Percentiles rank a stretch among this genome's conserved stretches.
These are phyloP conservation scores for Pseudoperonospora humuli DNA, from an alignment of 352 stramenopile species.

Conservation along the genomic window DNA sequence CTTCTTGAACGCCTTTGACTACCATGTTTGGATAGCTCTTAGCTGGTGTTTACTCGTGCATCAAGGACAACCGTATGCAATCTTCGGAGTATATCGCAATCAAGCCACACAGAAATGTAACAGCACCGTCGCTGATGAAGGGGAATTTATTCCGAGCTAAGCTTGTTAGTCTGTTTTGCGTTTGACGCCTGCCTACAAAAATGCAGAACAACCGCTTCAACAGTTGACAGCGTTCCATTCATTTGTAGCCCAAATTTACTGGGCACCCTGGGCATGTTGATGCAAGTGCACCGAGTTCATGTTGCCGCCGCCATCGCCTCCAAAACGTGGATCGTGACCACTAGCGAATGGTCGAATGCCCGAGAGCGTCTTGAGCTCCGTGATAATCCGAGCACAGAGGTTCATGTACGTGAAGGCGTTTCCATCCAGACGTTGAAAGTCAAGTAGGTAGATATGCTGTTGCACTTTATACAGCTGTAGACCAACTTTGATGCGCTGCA, in stretches of 20 bases:
- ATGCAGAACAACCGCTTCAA: neutral
- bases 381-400: constrained; percentile 98
- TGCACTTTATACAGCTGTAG: constrained; percentile 96
- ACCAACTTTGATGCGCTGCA: constrained; percentile 90
- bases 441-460: constrained; percentile 98
- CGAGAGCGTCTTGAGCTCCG: constrained; percentile 96
- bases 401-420: constrained; percentile 99
- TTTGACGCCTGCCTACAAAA: neutral
- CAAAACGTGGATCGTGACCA: constrained; percentile 48
- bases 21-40: no score
- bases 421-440: constrained; percentile 95
- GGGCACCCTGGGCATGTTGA: constrained; percentile 23
- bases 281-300: constrained; percentile 49
- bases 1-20: no score
- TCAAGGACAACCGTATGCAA: no score
- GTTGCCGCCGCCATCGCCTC: constrained; percentile 29
- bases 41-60: no score
- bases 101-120: no score
- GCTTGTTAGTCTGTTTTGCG: neutral
- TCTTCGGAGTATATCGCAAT: no score
- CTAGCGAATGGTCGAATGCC: constrained; percentile 50
- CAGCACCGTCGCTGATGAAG: no score
- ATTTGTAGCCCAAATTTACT: constrained; percentile 1
- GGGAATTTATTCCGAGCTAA: no score
- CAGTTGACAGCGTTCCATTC: neutral